Base-by-base conservation (phyloP, 805 yeast species). In the Kuraishia borneana region DNA sequence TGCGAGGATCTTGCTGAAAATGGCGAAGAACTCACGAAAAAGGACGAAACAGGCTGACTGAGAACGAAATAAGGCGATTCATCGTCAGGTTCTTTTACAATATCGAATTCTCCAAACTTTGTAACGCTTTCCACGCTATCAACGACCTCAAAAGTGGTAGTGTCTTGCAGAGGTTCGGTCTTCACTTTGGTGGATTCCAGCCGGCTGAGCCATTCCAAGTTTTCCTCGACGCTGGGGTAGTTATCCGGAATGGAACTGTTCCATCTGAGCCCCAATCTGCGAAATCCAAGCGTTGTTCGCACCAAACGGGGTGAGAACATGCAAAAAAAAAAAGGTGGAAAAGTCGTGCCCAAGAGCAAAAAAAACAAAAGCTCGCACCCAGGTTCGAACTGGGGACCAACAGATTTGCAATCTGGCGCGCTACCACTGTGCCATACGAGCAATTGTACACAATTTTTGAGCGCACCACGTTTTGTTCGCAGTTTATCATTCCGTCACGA, bases 371-470 rank as follows among this genome's bases (percentile, higher is more conserved):
- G 92, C 85, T 77, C 73, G 79, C 77, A 70, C 84, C 79, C 94
- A 78, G 95, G 76, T 58, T 83, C 77, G 95, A 83, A 83, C 94
- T 79, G 75, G 79, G 87, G 92, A 83, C 95, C 94, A 81, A 77
- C 83, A 81, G 94, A 83, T 82, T 83, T 83, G 94, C 94, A 83
- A 83, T 83, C 94, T 79, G 84, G 87, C 81, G 92, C 94, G 88
- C 89, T 83, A 82, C 94, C 92, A 77, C 92, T 83, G 88, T 87
- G 92, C 94, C 87, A 83, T 31, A 35, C 38, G 35, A 35, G 35
- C 38, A 26, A 13, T 20, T 12, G 12, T 21, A 21, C 25, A 21
- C 8, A 21, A 12, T 21, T 12, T 8, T 21, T 8, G 25, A n/a
- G n/a, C n/a, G n/a, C n/a, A n/a, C n/a, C n/a, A n/a, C n/a, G n/a